Conservation (phyloP, 2,329 filamentous ascomycete genomes). For the Fusarium lateritium region DNA sequence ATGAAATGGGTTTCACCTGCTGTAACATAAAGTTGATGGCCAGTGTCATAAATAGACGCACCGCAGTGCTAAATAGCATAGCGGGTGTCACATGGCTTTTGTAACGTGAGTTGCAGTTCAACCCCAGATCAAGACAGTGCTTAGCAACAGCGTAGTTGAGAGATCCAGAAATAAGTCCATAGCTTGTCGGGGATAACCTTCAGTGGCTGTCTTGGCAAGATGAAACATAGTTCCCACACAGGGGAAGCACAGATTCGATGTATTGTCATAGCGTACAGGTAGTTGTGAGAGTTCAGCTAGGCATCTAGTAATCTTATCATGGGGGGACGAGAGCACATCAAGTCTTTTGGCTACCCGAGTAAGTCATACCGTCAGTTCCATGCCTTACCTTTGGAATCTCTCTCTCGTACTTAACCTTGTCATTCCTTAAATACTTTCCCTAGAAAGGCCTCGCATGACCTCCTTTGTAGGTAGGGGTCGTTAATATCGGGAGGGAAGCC, state of each 20-base stretch:
- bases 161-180: background rate
- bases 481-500: background rate
- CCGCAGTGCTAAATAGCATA: too few species aligned
- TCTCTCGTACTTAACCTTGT: background rate
- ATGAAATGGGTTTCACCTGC: background rate
- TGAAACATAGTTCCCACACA: slow-evolving; percentile 9
- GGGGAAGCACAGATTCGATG: background rate
- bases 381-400: background rate
- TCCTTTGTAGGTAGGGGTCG: background rate
- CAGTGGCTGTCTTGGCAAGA: background rate
- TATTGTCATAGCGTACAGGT: background rate
- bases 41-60: background rate
- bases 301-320: too few species aligned
- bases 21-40: background rate
- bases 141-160: background rate
- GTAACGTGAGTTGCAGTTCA: background rate
- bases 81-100: background rate
- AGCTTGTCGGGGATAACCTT: background rate
- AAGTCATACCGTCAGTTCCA: too few species aligned
- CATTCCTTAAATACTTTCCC: background rate
- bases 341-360: too few species aligned
- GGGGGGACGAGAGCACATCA: too few species aligned
- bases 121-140: background rate
- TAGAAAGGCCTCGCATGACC: background rate
- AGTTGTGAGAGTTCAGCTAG: background rate